Percentiles rank a stretch among this genome's conserved stretches.
phyloP scores from a whole-genome alignment of 495 filamentous ascomycete genomes.

The Penicillium ochrochloron region DNA sequence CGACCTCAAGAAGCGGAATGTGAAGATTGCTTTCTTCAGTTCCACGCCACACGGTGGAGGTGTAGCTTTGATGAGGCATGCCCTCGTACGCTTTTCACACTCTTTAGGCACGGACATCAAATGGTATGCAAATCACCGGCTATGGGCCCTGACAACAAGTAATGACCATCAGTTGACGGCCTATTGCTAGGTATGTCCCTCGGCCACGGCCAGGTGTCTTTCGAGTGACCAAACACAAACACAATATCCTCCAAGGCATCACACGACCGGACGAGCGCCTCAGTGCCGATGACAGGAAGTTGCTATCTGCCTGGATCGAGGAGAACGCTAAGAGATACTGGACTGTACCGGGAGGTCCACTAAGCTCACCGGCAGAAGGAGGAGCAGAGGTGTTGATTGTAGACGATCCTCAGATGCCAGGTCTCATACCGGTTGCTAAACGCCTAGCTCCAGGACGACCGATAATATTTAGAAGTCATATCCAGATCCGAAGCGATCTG shows the following conservation, averaged over 20 bases:
- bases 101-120: slow-evolving; percentile 68
- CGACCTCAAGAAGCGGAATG: slow-evolving; percentile 66
- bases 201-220: slow-evolving; percentile 86
- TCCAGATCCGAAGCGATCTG: slow-evolving; percentile 81
- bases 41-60: slow-evolving; percentile 87
- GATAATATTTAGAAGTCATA: slow-evolving; percentile 80
- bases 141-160: not conserved
- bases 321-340: slow-evolving; percentile 80
- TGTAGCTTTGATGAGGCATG: slow-evolving; percentile 88
- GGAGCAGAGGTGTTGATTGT: slow-evolving; percentile 81
- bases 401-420: slow-evolving; percentile 90
- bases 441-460: slow-evolving; percentile 71
- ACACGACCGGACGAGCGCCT: slow-evolving; percentile 65
- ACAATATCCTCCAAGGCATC: slow-evolving; percentile 92
- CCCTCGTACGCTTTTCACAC: slow-evolving; percentile 74
- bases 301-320: slow-evolving; percentile 73
- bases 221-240: slow-evolving; percentile 85
- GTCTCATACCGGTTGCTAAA: slow-evolving; percentile 78
- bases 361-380: slow-evolving; percentile 67
- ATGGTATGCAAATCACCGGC: slow-evolving; percentile 61
- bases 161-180: not conserved
- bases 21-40: slow-evolving; percentile 84
- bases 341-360: slow-evolving; percentile 68
- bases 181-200: slow-evolving; percentile 66
- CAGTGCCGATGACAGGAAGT: slow-evolving; percentile 59